These are phyloP conservation scores for Aspergillus glaucus DNA, from an alignment of 2,329 filamentous ascomycete species.

Conservation along the genomic window DNA sequence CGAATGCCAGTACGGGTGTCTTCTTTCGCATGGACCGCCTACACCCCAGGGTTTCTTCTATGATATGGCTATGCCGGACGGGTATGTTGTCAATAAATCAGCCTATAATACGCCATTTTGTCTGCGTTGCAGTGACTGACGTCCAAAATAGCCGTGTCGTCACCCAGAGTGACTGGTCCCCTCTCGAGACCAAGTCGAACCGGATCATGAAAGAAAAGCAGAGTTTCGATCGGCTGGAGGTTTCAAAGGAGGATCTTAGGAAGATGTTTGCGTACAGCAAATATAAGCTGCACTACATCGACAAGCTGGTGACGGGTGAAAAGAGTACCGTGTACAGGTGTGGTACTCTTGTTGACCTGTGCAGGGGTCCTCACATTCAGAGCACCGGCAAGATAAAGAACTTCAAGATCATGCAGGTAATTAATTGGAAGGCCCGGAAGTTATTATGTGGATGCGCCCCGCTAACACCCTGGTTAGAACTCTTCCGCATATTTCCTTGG, in stretches of 20 bases:
- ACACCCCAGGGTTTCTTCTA: constrained; percentile 94
- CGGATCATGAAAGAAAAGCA: constrained; percentile 96
- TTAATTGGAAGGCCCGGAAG: constrained; percentile 4
- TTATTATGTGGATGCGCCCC: neutral
- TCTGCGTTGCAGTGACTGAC: constrained; percentile 11
- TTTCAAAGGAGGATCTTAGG: constrained; percentile 83
- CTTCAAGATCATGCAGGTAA: constrained; percentile 80
- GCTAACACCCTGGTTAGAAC: constrained; percentile 41
- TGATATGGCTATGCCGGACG: constrained; percentile 79
- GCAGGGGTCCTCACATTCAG: constrained; percentile 88
- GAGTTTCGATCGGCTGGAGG: constrained; percentile 79
- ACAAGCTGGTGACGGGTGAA: constrained; percentile 85
- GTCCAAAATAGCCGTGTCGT: constrained; percentile 52
- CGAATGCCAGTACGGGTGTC: constrained; percentile 84
- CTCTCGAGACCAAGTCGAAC: constrained; percentile 70
- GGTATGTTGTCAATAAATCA: constrained; percentile 31
- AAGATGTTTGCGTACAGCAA: constrained; percentile 98
- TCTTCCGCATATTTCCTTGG: constrained; percentile 87
- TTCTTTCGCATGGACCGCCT: constrained; percentile 87
- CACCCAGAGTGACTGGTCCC: constrained; percentile 71
- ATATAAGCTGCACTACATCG: constrained; percentile 97
- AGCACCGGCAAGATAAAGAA: constrained; percentile 91
- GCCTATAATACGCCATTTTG: neutral
- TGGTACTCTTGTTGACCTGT: constrained; percentile 89
- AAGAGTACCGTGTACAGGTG: constrained; percentile 92